Conservation (phyloP, 1,284 basidiomycete genomes). For the Trichosporon sp. region DNA sequence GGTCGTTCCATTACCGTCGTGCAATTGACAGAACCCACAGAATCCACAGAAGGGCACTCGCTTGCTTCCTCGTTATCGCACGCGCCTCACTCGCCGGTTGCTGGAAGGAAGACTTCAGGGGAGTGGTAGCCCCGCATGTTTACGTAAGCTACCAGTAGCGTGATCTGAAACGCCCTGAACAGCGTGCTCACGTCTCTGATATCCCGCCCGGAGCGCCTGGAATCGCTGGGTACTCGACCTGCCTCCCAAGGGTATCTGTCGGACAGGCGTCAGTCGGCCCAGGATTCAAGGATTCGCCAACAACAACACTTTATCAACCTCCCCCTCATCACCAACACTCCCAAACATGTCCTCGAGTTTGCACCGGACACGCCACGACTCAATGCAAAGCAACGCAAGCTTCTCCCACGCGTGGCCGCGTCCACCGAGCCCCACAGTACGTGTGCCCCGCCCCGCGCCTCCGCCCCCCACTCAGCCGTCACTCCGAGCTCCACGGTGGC, state of each 20-base stretch:
- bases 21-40: neutral
- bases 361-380: slow-evolving; percentile 27
- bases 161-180: slow-evolving; percentile 15
- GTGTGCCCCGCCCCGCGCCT: slow-evolving; percentile 3
- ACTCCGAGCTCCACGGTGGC: slow-evolving; percentile 11
- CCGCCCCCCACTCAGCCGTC: neutral
- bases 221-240: neutral
- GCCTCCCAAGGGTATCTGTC: neutral
- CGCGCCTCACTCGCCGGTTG: neutral
- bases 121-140: neutral
- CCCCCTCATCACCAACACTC: neutral
- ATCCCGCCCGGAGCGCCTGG: neutral
- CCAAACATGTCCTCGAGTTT: slow-evolving; percentile 17
- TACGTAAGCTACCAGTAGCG: neutral
- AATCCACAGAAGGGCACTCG: neutral
- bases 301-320: slow-evolving; percentile 14
- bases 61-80: neutral
- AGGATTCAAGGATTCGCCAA: neutral
- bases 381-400: slow-evolving; percentile 28
- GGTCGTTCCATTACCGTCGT: neutral
- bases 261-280: neutral
- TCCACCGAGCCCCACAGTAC: slow-evolving; percentile 32
- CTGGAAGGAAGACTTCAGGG: neutral
- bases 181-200: neutral
- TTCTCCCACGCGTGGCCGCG: slow-evolving; percentile 26